phyloP scores from a whole-genome alignment of 1,139 yeast genomes.

The Blastobotrys proliferans region DNA sequence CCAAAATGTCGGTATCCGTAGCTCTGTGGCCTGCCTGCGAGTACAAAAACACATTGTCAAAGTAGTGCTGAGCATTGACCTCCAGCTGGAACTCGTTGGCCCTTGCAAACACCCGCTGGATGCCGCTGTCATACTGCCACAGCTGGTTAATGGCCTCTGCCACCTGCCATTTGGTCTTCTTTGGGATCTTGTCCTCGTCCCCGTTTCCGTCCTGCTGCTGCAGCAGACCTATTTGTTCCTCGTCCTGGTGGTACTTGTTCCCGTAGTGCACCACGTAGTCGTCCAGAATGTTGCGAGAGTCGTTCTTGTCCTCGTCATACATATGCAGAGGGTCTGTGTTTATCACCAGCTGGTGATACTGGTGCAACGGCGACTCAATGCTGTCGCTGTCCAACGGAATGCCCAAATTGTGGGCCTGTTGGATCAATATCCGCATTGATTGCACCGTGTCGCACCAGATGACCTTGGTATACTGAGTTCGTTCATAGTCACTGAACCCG shows the following conservation, averaged over 20 bases:
- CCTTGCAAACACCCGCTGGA: slow-evolving; percentile 54
- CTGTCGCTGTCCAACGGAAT: slow-evolving; percentile 25
- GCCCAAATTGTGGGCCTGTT: slow-evolving; percentile 32
- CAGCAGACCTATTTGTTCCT: slow-evolving; percentile 1
- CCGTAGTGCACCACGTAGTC: slow-evolving; percentile 12
- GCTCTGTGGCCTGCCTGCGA: slow-evolving; percentile 65
- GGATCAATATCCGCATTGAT: slow-evolving; percentile 76
- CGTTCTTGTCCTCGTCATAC: slow-evolving; percentile 10
- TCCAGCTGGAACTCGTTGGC: slow-evolving; percentile 80
- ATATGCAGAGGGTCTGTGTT: slow-evolving; percentile 16
- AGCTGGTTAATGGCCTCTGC: slow-evolving; percentile 64
- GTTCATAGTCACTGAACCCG: slow-evolving; percentile 77
- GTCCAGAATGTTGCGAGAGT: slow-evolving; percentile 2
- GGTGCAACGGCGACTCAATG: slow-evolving; percentile 15
- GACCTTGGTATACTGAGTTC: slow-evolving; percentile 79
- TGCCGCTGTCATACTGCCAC: slow-evolving; percentile 70
- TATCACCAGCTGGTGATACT: slow-evolving; percentile 15
- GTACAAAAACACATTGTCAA: slow-evolving; percentile 61
- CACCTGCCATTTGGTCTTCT: slow-evolving; percentile 40
- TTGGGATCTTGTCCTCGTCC: slow-evolving; percentile 2
- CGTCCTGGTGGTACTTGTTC: slow-evolving; percentile 6
- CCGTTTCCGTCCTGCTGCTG: slow-evolving; percentile 4
- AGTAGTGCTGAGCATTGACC: slow-evolving; percentile 73
- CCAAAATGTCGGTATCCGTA: slow-evolving; percentile 75
- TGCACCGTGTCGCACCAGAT: slow-evolving; percentile 93